These are phyloP conservation scores for Penicillium bialowiezense DNA, from an alignment of 495 filamentous ascomycete genomes.

Conservation along the genomic window DNA sequence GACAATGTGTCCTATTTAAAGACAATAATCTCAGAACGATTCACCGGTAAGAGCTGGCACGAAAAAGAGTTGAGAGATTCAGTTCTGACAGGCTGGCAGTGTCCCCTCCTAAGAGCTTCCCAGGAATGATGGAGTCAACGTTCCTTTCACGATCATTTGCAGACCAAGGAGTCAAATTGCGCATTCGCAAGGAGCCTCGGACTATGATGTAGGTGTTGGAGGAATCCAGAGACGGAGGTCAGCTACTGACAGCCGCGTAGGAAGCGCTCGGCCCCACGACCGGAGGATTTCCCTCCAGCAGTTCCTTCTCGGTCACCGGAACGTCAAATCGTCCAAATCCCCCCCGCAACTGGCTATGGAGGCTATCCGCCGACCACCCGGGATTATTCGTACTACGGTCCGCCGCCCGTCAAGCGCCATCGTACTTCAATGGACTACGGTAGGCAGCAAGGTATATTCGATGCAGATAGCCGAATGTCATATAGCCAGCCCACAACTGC, in stretches of 20 bases:
- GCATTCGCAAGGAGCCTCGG: slow-evolving; percentile 82
- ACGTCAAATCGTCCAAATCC: slow-evolving; percentile 40
- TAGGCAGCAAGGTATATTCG: slow-evolving; percentile 35
- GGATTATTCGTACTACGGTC: slow-evolving; percentile 39
- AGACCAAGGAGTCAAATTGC: slow-evolving; percentile 88
- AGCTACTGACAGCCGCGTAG: slow-evolving; percentile 22
- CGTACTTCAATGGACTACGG: slow-evolving; percentile 47
- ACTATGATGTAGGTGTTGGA: slow-evolving; percentile 51
- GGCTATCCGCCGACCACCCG: slow-evolving; percentile 35
- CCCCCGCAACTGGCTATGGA: slow-evolving; percentile 27
- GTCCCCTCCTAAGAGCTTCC: slow-evolving; percentile 73
- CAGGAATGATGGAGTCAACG: slow-evolving; percentile 87
- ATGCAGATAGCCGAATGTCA: slow-evolving; percentile 38
- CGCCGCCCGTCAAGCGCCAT: slow-evolving; percentile 36
- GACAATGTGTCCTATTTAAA: slow-evolving; percentile 63
- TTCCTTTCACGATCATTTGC: slow-evolving; percentile 89
- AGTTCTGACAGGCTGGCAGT: slow-evolving; percentile 46
- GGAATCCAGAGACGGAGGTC: not conserved
- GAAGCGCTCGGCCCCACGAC: slow-evolving; percentile 37
- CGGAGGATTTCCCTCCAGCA: slow-evolving; percentile 37
- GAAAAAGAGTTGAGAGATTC: not conserved
- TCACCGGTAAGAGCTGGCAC: slow-evolving; percentile 54
- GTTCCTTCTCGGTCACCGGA: slow-evolving; percentile 42
- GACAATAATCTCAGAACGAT: slow-evolving; percentile 68
- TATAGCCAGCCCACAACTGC: slow-evolving; percentile 37